Conservation (phyloP, 805 yeast species). For the Saccharomyces paradoxus region DNA sequence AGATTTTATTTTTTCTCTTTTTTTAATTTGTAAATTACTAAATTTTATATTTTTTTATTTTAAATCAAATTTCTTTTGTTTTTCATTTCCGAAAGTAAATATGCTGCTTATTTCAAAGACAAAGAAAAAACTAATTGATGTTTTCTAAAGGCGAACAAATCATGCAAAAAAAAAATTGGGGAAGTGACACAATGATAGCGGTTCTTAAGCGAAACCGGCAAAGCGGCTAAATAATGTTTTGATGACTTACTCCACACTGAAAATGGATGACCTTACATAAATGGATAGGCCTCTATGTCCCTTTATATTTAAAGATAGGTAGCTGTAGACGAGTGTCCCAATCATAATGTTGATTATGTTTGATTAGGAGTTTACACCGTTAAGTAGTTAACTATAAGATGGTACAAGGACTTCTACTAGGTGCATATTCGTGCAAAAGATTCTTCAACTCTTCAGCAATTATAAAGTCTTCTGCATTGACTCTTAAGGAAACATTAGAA, state of each 20-base stretch:
- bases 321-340: neutral
- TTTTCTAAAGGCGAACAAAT: too few relatives aligned
- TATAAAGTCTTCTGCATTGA: constrained; percentile 2
- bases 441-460: neutral
- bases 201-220: neutral
- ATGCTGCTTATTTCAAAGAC: too few relatives aligned
- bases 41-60: too few relatives aligned
- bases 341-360: neutral
- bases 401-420: neutral
- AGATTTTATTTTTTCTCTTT: too few relatives aligned
- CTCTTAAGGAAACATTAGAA: constrained; percentile 21
- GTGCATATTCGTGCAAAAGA: neutral
- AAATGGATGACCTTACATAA: neutral
- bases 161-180: neutral
- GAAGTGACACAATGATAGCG: neutral
- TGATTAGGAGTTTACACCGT: too few relatives aligned
- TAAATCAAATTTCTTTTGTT: too few relatives aligned
- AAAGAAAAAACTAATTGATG: too few relatives aligned
- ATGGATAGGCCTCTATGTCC: too few relatives aligned
- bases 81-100: too few relatives aligned
- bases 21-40: too few relatives aligned
- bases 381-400: neutral
- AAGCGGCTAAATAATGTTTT: neutral
- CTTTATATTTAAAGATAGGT: neutral
- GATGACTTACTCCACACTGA: neutral